phyloP scores from a whole-genome alignment of 148 eudicot species.

The Simmondsia chinensis region DNA sequence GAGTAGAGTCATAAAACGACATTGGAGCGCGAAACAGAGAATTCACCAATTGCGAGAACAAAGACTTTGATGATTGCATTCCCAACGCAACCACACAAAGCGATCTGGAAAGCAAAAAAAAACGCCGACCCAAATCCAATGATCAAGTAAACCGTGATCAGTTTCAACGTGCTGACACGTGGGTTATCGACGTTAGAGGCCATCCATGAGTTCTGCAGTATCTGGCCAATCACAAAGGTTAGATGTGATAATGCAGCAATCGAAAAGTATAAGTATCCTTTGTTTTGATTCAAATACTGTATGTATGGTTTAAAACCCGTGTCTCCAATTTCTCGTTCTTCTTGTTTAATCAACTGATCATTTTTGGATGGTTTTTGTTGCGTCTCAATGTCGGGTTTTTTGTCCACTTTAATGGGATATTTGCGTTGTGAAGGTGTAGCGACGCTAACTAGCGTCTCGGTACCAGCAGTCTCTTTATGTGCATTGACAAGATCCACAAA shows the following conservation, averaged over 20 bases:
- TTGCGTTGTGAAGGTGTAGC: conserved; percentile 16
- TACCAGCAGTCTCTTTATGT: conserved; percentile 86
- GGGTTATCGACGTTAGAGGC: conserved; percentile 80
- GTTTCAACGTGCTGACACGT: conserved; percentile 34
- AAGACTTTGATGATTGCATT: conserved; percentile 61
- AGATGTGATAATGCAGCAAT: conserved; percentile 40
- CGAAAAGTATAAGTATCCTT: conserved; percentile 44
- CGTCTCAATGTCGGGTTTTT: conserved; percentile 15
- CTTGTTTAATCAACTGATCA: conserved; percentile 76
- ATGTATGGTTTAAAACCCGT: conserved; percentile 69
- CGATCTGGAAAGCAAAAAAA: conserved; percentile 49
- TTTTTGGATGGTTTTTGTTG: conserved; percentile 19
- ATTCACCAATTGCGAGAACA: conserved; percentile 53
- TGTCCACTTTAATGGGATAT: conserved; percentile 35
- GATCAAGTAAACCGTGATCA: conserved; percentile 65
- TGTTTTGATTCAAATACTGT: conserved; percentile 60
- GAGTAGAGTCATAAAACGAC: conserved; percentile 91
- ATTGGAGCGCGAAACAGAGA: conserved; percentile 87
- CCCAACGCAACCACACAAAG: conserved; percentile 49
- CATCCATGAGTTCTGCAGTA: conserved; percentile 82
- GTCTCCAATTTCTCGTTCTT: conserved; percentile 78
- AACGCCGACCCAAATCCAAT: conserved; percentile 40
- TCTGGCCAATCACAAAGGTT: conserved; percentile 41
- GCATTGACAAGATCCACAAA: conserved; percentile 74
- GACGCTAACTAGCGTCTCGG: conserved; percentile 36